Conservation (phyloP, 192 early-diverging fungal species). For the Coemansia sp. region DNA sequence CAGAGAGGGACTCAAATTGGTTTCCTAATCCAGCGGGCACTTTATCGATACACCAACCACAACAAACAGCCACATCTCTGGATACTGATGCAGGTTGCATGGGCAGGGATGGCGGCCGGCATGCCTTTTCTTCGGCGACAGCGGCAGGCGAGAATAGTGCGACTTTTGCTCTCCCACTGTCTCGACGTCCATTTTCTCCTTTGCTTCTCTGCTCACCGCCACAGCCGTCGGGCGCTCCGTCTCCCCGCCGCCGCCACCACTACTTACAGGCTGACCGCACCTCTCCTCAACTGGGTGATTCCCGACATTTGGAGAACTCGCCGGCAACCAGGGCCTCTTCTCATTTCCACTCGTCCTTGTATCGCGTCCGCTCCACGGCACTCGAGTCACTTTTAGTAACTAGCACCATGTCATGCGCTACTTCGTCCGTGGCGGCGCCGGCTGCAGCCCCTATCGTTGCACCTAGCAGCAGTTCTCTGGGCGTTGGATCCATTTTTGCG, state of each 20-base stretch:
- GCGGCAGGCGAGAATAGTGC: conserved; percentile 5
- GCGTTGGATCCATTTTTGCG: neutral
- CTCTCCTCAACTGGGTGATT: neutral
- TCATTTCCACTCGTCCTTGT: neutral
- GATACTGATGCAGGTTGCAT: neutral
- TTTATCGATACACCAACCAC: neutral
- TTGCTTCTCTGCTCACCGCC: neutral
- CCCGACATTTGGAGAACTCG: neutral
- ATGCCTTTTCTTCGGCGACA: neutral
- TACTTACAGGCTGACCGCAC: neutral
- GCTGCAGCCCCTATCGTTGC: neutral
- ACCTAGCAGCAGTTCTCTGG: neutral
- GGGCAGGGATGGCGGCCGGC: neutral
- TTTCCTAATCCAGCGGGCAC: conserved; percentile 2
- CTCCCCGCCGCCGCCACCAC: neutral
- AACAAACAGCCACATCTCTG: conserved; percentile 10
- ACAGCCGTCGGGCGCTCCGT: neutral
- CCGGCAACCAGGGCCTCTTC: neutral
- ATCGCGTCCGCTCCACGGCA: neutral
- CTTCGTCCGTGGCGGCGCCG: neutral
- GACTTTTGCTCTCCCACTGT: neutral
- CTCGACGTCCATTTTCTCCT: neutral
- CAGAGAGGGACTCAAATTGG: neutral
- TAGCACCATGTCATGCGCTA: neutral
- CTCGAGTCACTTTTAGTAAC: neutral